Percentiles rank a stretch among this genome's conserved stretches.
Evolutionary conservation across 2,329 filamentous ascomycete species (phyloP).

Genomic region (Furcasterigmium sp.): DNA sequence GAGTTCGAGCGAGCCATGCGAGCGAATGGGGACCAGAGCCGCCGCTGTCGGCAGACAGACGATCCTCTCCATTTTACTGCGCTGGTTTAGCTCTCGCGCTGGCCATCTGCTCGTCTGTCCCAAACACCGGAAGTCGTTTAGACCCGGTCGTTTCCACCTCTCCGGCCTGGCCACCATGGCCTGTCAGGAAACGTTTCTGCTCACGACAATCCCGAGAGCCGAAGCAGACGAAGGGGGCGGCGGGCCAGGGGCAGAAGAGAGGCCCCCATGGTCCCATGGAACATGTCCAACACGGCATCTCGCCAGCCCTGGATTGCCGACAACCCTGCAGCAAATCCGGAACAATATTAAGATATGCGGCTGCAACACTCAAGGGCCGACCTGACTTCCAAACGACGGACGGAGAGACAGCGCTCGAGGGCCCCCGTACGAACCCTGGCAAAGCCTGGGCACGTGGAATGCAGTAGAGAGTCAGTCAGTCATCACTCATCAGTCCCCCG

Average conservation of each 20-base stretch:
- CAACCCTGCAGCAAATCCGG: slow-evolving; percentile 14
- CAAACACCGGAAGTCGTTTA: neutral
- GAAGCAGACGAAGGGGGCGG: neutral
- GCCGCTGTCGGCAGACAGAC: no score
- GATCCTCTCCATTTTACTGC: no score
- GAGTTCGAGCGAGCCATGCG: neutral
- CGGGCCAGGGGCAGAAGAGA: slow-evolving; percentile 17
- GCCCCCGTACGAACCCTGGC: no score
- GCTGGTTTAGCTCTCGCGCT: no score
- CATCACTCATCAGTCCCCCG: no score
- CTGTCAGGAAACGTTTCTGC: no score
- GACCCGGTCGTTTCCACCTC: neutral
- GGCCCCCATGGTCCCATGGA: slow-evolving; percentile 25
- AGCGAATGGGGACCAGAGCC: neutral
- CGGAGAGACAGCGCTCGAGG: neutral
- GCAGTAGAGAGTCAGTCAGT: no score
- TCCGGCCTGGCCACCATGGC: no score
- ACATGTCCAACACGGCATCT: slow-evolving; percentile 9
- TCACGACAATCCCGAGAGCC: neutral
- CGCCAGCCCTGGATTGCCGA: slow-evolving; percentile 1
- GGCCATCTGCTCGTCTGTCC: neutral
- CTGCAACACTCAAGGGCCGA: neutral
- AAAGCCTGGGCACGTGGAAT: no score
- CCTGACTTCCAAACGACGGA: neutral
- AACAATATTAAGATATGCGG: slow-evolving; percentile 5